Percentiles rank a stretch among this genome's conserved stretches.
Evolutionary conservation across 2,329 filamentous ascomycete species (phyloP).

Genomic region (Phialophora verrucosa): DNA sequence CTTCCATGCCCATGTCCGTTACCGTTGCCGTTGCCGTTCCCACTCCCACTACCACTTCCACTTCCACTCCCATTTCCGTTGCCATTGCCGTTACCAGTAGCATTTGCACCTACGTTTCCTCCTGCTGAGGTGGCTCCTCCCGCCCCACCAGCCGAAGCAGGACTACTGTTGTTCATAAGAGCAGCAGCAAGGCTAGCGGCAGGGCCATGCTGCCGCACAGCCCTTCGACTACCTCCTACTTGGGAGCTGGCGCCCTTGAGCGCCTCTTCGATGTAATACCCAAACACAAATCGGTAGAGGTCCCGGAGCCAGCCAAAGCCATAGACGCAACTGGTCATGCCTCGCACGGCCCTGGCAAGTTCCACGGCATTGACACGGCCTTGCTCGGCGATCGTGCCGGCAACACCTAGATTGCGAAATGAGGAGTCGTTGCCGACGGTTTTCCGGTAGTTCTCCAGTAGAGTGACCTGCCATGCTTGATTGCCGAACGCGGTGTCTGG

Average conservation of each 20-base stretch:
- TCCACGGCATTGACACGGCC: constrained; percentile 73
- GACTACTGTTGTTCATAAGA: constrained; percentile 22
- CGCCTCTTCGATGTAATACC: constrained; percentile 80
- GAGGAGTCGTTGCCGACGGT: constrained; percentile 75
- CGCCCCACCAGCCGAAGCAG: not conserved
- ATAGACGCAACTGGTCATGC: constrained; percentile 73
- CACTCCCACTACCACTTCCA: constrained; percentile 6
- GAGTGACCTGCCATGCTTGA: constrained; percentile 69
- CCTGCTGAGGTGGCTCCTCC: constrained; percentile 3
- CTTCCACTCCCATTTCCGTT: constrained; percentile 1
- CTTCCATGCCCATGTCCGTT: constrained; percentile 14
- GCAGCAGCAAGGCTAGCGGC: constrained; percentile 32
- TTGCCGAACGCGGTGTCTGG: constrained; percentile 80
- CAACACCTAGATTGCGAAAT: constrained; percentile 56
- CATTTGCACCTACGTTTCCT: not conserved
- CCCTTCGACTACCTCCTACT: constrained; percentile 8
- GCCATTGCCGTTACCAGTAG: constrained; percentile 11
- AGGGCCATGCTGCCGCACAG: constrained; percentile 11
- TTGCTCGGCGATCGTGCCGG: constrained; percentile 60
- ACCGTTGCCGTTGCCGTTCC: constrained; percentile 8
- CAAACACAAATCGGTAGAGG: constrained; percentile 82
- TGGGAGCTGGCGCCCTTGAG: constrained; percentile 41
- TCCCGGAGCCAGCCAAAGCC: constrained; percentile 78
- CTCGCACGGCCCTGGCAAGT: constrained; percentile 76
- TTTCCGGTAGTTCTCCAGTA: constrained; percentile 80